phyloP scores from a whole-genome alignment of 2,329 filamentous ascomycete genomes.

The Sporothrix mexicana region DNA sequence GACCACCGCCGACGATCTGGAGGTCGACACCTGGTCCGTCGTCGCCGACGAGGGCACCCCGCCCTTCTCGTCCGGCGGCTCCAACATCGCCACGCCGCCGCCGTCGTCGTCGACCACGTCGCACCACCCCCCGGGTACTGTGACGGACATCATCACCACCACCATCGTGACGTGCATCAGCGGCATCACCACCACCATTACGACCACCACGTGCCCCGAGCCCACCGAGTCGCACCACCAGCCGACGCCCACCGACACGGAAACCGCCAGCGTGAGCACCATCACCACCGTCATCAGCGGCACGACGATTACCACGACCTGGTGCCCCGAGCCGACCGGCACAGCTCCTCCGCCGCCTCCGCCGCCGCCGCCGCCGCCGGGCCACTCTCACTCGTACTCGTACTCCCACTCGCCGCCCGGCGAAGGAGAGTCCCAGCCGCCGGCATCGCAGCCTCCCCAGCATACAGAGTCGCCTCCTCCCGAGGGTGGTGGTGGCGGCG shows the following conservation, averaged over 20 bases:
- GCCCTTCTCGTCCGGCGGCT: constrained; percentile 8
- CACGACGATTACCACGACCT: background rate
- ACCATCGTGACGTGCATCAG: background rate
- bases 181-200: background rate
- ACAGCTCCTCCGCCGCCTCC: background rate
- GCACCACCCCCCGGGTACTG: background rate
- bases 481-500: too few species aligned
- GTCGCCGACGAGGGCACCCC: background rate
- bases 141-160: background rate
- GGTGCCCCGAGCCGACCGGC: background rate
- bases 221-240: background rate
- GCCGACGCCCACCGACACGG: background rate
- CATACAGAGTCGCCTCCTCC: too few species aligned
- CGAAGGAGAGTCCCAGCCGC: background rate
- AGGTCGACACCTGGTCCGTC: background rate
- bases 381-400: background rate
- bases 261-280: background rate
- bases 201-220: background rate
- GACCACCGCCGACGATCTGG: background rate
- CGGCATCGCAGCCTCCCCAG: too few species aligned
- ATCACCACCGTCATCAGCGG: constrained; percentile 13
- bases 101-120: background rate
- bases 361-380: background rate
- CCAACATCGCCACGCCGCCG: background rate
- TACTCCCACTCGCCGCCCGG: background rate